These are phyloP conservation scores for Lotus japonicus DNA, from an alignment of 306 rosid genomes.

Conservation along the genomic window DNA sequence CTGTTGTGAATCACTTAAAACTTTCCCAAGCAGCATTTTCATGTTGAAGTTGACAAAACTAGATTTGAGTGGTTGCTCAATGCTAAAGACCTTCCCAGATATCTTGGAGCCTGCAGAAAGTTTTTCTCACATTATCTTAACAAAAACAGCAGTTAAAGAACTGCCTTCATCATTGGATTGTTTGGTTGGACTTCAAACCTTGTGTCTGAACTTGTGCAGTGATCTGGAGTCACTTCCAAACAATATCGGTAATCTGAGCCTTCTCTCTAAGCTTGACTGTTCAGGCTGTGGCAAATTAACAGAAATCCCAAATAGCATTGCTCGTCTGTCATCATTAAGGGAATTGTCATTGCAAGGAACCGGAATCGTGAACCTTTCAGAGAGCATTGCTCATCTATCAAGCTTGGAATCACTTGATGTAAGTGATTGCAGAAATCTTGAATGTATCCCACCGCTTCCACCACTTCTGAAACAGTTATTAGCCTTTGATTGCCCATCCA, in stretches of 20 bases:
- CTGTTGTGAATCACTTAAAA: constrained; percentile 15
- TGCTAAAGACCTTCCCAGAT: constrained; percentile 14
- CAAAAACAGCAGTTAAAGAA: not conserved
- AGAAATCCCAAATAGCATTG: constrained; percentile 4
- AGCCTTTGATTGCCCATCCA: constrained; percentile 19
- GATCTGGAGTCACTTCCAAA: constrained; percentile 12
- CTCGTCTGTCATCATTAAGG: not conserved
- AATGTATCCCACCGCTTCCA: constrained; percentile 19
- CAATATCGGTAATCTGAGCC: not conserved
- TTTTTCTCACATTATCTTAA: not conserved
- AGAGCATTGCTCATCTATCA: constrained; percentile 11
- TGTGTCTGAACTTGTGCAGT: not conserved
- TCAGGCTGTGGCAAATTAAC: constrained; percentile 8
- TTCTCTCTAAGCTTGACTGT: not conserved
- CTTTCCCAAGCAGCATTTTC: constrained; percentile 17
- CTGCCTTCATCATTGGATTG: constrained; percentile 1
- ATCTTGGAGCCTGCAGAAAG: constrained; percentile 4
- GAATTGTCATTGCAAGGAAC: constrained; percentile 1
- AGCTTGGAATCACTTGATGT: constrained; percentile 24
- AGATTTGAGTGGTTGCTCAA: constrained; percentile 18
- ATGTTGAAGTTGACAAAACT: constrained; percentile 11
- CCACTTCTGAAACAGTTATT: not conserved
- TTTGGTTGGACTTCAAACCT: not conserved
- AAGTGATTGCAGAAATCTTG: constrained; percentile 21
- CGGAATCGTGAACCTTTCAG: constrained; percentile 12